phyloP scores from a whole-genome alignment of 1,284 basidiomycete genomes.

The Chiua sp. region DNA sequence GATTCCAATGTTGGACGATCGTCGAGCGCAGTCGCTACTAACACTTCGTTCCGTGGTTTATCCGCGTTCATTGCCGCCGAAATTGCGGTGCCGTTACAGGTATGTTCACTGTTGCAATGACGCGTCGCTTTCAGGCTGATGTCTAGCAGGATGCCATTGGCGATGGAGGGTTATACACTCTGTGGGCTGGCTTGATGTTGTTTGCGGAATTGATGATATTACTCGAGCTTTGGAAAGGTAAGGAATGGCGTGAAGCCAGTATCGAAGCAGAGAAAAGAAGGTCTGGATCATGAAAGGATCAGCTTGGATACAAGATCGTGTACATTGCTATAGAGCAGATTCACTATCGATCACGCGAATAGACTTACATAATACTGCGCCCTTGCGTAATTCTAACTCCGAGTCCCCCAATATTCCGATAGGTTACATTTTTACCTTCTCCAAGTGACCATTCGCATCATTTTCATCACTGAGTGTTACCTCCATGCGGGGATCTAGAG shows the following conservation, averaged over 20 bases:
- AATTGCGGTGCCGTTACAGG: slow-evolving; percentile 53
- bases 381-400: too few relatives aligned
- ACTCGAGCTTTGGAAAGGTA: slow-evolving; percentile 50
- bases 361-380: too few relatives aligned
- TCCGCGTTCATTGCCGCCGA: slow-evolving; percentile 76
- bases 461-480: too few relatives aligned
- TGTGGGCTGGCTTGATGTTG: slow-evolving; percentile 61
- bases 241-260: slow-evolving; percentile 38
- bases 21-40: slow-evolving; percentile 72
- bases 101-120: neutral
- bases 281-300: neutral
- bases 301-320: neutral
- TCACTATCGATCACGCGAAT: too few relatives aligned
- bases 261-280: slow-evolving; percentile 22
- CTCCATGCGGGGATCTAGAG: too few relatives aligned
- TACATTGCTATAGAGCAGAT: neutral
- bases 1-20: slow-evolving; percentile 80
- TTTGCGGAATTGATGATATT: slow-evolving; percentile 47
- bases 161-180: slow-evolving; percentile 66
- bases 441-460: too few relatives aligned
- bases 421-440: too few relatives aligned
- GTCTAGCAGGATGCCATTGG: slow-evolving; percentile 53
- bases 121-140: neutral
- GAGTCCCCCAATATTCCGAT: too few relatives aligned
- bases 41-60: slow-evolving; percentile 72